These are phyloP conservation scores for Phytophthora podocarpi DNA, from an alignment of 352 stramenopile species.

Conservation along the genomic window DNA sequence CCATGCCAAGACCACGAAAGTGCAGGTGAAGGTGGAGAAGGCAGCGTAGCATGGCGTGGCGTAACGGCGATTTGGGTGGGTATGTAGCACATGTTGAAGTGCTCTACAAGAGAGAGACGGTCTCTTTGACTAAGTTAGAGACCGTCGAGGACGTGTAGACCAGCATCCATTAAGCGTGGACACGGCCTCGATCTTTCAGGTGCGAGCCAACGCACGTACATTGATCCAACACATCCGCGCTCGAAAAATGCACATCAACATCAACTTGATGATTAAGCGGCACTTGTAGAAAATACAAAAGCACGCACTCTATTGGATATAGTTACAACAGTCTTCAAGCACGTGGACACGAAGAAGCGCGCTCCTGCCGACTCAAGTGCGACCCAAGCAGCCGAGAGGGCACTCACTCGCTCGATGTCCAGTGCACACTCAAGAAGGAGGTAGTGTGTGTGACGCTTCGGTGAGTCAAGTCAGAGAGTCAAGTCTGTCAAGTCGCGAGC, in stretches of 20 bases:
- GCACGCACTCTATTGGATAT: constrained; percentile 20
- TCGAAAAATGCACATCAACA: not conserved
- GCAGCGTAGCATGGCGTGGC: constrained; percentile 28
- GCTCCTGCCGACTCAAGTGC: not conserved
- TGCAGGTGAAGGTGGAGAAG: constrained; percentile 33
- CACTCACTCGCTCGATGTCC: not conserved
- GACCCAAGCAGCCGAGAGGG: not conserved
- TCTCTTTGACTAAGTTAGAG: too few relatives aligned
- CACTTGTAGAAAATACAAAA: constrained; percentile 8
- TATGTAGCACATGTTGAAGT: constrained; percentile 12
- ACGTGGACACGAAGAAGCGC: not conserved
- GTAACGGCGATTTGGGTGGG: constrained; percentile 9
- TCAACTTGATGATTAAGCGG: not conserved
- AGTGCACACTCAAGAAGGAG: not conserved
- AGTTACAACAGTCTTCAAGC: not conserved
- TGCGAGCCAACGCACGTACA: too few relatives aligned
- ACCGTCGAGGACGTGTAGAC: too few relatives aligned
- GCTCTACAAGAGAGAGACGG: too few relatives aligned
- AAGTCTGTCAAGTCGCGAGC: constrained; percentile 13
- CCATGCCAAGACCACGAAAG: constrained; percentile 22
- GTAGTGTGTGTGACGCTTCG: not conserved
- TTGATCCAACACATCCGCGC: constrained; percentile 2
- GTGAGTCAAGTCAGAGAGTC: constrained; percentile 22
- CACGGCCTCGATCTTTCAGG: too few relatives aligned
- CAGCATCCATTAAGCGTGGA: too few relatives aligned